Base-by-base conservation (phyloP, 192 early-diverging fungal species). In the Umbelopsis sp. region DNA sequence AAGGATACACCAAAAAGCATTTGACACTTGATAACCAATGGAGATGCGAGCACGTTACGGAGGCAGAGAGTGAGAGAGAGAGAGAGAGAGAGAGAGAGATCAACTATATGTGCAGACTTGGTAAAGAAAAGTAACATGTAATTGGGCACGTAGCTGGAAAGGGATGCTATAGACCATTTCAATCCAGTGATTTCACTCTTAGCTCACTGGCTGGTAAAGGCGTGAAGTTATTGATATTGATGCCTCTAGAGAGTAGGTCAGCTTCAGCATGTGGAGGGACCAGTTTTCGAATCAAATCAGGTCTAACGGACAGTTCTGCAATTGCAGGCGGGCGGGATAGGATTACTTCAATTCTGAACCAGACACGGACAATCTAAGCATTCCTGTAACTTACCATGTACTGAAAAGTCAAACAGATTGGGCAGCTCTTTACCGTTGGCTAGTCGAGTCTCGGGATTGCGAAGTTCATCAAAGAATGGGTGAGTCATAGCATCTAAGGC, bases 381-480 rank as follows among this genome's bases (percentile, higher is more conserved):
- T 41, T 11, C 50, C 31, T 21, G 17, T 29, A 24, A 50, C 75
- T 74, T 82, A 91, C 92, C 92, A 66, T 89, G 83, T 36, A 81
- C 80, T 34, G 90, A 88, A 82, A 99, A 99, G 74, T 98, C 91
- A 84, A 98, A 98, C 65, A 99, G 86, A 76, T 84, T 82, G 7
- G 97, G 97, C 25, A 98, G 81, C 11, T 90, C 87, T 71, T 85
- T 85, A 36, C 94, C 94, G 62, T 90, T 93, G 41, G 91, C 86
- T 73, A 98, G 79, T 71, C 81, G 85, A 12, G 94, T 92, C 44
- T 88, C 88, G 21, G 93, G 94, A 53, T 90, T 80, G 51, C 97
- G 89, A 79, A 99, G 85, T 79, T 98, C 96, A 81, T 99, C 96
- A 87, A 99, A 99, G 86, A 97, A 99, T 34, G 91, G 91, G 77